Percentiles rank a stretch among this genome's conserved stretches.
Evolutionary conservation across 2,329 filamentous ascomycete species (phyloP).

Genomic region (Cercospora janseana): DNA sequence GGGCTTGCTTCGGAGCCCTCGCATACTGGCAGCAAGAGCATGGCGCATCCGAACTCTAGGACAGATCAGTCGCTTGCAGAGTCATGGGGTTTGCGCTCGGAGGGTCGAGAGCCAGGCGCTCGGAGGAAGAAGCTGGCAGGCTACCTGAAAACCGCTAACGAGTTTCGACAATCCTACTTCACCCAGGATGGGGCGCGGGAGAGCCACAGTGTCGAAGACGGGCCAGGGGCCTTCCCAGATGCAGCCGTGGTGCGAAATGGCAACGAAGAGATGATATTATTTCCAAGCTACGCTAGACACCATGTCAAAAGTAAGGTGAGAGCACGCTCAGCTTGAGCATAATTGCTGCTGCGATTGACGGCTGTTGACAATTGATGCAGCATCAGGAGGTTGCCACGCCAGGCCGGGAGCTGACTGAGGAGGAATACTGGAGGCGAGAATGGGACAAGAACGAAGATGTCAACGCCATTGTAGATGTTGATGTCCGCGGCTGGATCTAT

Average conservation of each 20-base stretch:
- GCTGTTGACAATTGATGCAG: slow-evolving; percentile 9
- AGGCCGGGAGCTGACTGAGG: slow-evolving; percentile 29
- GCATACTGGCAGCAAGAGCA: slow-evolving; percentile 23
- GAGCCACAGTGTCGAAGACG: slow-evolving; percentile 27
- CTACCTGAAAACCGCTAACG: slow-evolving; percentile 69
- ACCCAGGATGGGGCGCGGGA: slow-evolving; percentile 37
- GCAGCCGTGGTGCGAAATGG: slow-evolving; percentile 76
- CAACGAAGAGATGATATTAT: slow-evolving; percentile 89
- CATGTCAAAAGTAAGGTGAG: slow-evolving; percentile 56
- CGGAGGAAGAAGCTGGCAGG: slow-evolving; percentile 74
- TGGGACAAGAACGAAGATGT: slow-evolving; percentile 80
- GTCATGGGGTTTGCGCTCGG: slow-evolving; percentile 36
- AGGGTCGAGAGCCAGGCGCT: slow-evolving; percentile 61
- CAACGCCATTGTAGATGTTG: slow-evolving; percentile 85
- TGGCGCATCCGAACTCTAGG: slow-evolving; percentile 34
- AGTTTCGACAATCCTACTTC: slow-evolving; percentile 64
- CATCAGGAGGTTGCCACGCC: slow-evolving; percentile 20
- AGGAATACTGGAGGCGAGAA: slow-evolving; percentile 71
- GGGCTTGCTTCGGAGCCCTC: slow-evolving; percentile 23
- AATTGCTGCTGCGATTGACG: not conserved
- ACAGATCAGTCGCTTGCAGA: slow-evolving; percentile 38
- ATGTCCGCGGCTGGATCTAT: slow-evolving; percentile 95
- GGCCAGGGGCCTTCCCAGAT: slow-evolving; percentile 71
- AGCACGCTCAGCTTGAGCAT: slow-evolving; percentile 5
- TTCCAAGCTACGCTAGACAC: slow-evolving; percentile 85